Evolutionary conservation across 176 grass and related monocot genomes (phyloP).

Genomic region (Dendrocalamus sinicus): DNA sequence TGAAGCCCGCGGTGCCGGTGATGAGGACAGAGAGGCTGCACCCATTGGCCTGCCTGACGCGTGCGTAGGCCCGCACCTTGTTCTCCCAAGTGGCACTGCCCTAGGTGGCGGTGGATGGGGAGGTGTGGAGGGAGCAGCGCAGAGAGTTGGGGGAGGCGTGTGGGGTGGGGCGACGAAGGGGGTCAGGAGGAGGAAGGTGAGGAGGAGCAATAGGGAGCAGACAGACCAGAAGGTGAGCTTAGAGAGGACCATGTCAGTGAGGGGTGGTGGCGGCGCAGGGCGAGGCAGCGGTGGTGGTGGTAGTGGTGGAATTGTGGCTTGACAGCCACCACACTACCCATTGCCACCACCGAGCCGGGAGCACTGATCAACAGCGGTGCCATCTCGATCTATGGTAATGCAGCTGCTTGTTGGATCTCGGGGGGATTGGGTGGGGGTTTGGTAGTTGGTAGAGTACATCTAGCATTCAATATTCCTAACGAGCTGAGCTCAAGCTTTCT

Average conservation of each 20-base stretch:
- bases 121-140: too few species aligned
- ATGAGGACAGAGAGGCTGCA: too few species aligned
- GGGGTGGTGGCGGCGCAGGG: constrained; percentile 64
- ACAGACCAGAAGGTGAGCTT: constrained; percentile 80
- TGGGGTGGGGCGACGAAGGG: too few species aligned
- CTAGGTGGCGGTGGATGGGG: too few species aligned
- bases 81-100: too few species aligned
- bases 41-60: too few species aligned
- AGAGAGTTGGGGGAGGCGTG: too few species aligned
- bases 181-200: too few species aligned
- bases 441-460: neutral
- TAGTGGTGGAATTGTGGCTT: constrained; percentile 74
- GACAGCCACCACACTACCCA: constrained; percentile 41
- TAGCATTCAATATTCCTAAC: too few species aligned
- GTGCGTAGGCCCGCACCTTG: too few species aligned
- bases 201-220: constrained; percentile 66
- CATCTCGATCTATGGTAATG: constrained; percentile 62
- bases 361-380: constrained; percentile 61
- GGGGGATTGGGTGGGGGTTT: constrained; percentile 17
- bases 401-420: constrained; percentile 37
- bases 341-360: constrained; percentile 38
- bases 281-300: constrained; percentile 67
- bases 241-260: constrained; percentile 53
- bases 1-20: too few species aligned
- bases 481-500: too few species aligned